These are phyloP conservation scores for Beauveria asiatica DNA, from an alignment of 2,329 filamentous ascomycete genomes.

Conservation along the genomic window DNA sequence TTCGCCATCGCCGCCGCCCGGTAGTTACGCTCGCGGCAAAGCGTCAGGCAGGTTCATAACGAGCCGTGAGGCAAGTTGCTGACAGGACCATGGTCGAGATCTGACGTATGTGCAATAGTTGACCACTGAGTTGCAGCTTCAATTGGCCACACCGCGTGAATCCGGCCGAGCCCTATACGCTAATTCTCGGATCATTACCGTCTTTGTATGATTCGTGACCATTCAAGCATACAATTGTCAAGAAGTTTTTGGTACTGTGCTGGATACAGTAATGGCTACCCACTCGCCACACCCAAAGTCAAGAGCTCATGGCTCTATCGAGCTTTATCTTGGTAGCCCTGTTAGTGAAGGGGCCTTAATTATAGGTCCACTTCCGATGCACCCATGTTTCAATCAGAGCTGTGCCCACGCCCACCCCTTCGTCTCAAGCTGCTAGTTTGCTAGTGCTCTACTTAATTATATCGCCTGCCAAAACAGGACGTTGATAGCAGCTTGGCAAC, in stretches of 20 bases:
- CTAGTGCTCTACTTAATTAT: background rate
- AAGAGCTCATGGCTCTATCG: background rate
- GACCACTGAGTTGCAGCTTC: background rate
- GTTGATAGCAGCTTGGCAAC: background rate
- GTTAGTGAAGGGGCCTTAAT: background rate
- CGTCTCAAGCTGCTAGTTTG: background rate
- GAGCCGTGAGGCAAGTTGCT: background rate
- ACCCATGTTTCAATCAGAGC: background rate
- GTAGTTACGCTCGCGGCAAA: background rate
- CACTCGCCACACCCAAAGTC: background rate
- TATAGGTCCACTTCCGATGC: background rate
- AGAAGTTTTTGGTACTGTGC: background rate
- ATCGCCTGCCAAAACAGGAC: background rate
- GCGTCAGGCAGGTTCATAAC: background rate
- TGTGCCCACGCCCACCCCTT: background rate
- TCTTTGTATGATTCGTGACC: background rate
- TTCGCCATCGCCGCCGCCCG: background rate
- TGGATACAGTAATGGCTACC: background rate
- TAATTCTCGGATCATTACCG: background rate
- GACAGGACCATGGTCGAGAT: background rate
- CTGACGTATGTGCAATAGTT: background rate
- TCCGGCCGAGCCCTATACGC: background rate
- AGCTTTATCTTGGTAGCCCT: too few relatives aligned
- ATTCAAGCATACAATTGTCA: background rate
- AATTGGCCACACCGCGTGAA: background rate